Base-by-base conservation (phyloP, 2,329 filamentous ascomycete genomes). In the Pezizomycotina sp. region DNA sequence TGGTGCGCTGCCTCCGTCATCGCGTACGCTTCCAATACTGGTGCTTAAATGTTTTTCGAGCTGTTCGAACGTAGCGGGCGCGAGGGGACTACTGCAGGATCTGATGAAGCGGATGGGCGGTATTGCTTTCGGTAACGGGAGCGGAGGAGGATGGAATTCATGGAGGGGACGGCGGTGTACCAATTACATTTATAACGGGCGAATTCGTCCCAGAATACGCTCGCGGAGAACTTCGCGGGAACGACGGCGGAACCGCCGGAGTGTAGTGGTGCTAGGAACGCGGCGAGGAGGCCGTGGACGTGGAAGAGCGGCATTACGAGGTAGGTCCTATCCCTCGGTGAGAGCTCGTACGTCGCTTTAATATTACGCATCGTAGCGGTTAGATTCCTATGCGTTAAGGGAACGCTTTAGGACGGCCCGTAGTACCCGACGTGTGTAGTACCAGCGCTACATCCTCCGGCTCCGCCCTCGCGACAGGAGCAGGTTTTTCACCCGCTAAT, bases 1-100 rank as follows among this genome's bases (percentile, higher is more conserved):
- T 83, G 78, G 53, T 84, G 78, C 4, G 82, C 72, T 5, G 80
- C 82, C 61, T 91, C 82, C 25, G 82, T 91, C 82, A 92, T 92
- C 47, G 82, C 82, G 52, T 91, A 91, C 6, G 82, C 82, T 60
- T 91, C 82, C 12, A 92, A 66, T 0, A 92, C 82, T 0, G 82
- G 81, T 0, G 82, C 79, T 32, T 55, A 83, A 79, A 0, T 71
- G 66, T 50, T 71, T 66, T 53, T 91, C 81, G 4, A 92, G 68
- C 50, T 81, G 74, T 45, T 80, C 66, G 60, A 89, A 84, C 32
- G 73, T 73, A 45, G 81, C 83, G 1, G 82, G 82, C 2, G 78
- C 79, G 9, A 92, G 64, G 0, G 81, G 80, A 13, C 77, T 83
- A 7, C 79, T 86, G 62, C 82, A 91, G 9, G 80, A 89, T 47